phyloP scores from a whole-genome alignment of 2,329 filamentous ascomycete species.

The Thelonectria blattea region DNA sequence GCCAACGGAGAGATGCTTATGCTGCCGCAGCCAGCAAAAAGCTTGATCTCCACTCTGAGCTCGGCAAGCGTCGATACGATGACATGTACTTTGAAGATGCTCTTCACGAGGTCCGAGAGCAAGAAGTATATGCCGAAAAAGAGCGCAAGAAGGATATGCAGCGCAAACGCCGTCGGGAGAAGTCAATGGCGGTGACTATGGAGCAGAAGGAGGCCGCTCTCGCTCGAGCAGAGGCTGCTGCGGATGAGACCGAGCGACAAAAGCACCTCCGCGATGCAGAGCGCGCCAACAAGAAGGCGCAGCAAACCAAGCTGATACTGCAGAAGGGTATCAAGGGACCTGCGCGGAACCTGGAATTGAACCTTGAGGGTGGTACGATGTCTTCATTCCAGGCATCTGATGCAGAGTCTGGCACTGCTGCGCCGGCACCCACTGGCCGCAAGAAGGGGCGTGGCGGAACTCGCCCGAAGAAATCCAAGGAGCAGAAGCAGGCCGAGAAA shows the following conservation, averaged over 20 bases:
- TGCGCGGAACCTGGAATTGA: constrained; percentile 73
- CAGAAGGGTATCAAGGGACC: constrained; percentile 86
- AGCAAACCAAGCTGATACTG: constrained; percentile 85
- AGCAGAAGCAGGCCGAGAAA: constrained; percentile 82
- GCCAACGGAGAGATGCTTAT: constrained; percentile 66
- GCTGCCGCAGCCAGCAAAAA: constrained; percentile 63
- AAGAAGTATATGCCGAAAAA: constrained; percentile 92
- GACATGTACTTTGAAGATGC: constrained; percentile 80
- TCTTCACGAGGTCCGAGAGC: constrained; percentile 84
- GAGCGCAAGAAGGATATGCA: constrained; percentile 99
- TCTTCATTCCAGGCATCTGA: constrained; percentile 80
- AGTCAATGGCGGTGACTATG: constrained; percentile 91
- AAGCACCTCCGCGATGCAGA: constrained; percentile 86
- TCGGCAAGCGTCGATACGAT: constrained; percentile 78
- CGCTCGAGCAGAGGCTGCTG: constrained; percentile 75
- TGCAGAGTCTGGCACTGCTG: constrained; percentile 54
- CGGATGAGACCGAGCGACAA: constrained; percentile 81
- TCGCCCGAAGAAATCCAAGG: constrained; percentile 88
- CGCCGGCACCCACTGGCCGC: constrained; percentile 36
- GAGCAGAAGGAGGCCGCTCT: constrained; percentile 88
- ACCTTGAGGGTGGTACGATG: constrained; percentile 84
- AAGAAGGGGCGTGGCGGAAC: constrained; percentile 65
- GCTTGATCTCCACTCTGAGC: constrained; percentile 70
- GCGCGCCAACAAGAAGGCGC: constrained; percentile 89
- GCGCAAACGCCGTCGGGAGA: constrained; percentile 91